Evolutionary conservation across 371 early-diverging fungal species (phyloP).

Genomic region (Circinella umbellata): DNA sequence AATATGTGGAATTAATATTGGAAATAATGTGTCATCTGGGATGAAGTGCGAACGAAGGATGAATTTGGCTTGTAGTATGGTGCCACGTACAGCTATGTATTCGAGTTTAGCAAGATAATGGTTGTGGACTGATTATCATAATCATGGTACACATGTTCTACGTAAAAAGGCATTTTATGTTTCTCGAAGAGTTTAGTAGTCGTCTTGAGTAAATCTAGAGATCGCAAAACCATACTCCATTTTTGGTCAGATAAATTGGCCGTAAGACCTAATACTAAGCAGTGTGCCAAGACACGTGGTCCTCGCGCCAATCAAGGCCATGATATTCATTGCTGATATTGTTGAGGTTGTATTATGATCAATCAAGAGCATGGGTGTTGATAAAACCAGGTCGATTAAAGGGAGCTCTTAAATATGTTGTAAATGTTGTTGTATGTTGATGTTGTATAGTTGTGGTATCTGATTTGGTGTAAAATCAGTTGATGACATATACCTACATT

Average conservation of each 20-base stretch:
- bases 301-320: not conserved
- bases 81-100: slow-evolving; percentile 6
- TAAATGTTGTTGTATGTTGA: slow-evolving; percentile 8
- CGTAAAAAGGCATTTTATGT: slow-evolving; percentile 22
- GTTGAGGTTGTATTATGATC: not conserved
- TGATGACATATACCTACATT: too few species aligned
- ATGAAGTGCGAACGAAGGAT: not conserved
- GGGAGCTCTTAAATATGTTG: slow-evolving; percentile 14
- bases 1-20: not conserved
- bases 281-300: slow-evolving; percentile 4
- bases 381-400: slow-evolving; percentile 1
- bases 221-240: slow-evolving; percentile 20
- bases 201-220: not conserved
- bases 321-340: not conserved
- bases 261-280: slow-evolving; percentile 5
- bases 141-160: slow-evolving; percentile 13
- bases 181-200: not conserved
- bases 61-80: slow-evolving; percentile 14
- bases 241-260: slow-evolving; percentile 19
- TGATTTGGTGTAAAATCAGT: too few species aligned
- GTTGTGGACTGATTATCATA: slow-evolving; percentile 17
- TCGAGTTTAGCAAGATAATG: slow-evolving; percentile 21
- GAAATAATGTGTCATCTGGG: not conserved
- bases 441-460: not conserved
- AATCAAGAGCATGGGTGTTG: not conserved